A percentile compares a stretch with the other conserved stretches of the same genome.
These are phyloP conservation scores for Dendrocalamus latiflorus DNA, from an alignment of 202 grass and related monocot species.

Conservation along the genomic window DNA sequence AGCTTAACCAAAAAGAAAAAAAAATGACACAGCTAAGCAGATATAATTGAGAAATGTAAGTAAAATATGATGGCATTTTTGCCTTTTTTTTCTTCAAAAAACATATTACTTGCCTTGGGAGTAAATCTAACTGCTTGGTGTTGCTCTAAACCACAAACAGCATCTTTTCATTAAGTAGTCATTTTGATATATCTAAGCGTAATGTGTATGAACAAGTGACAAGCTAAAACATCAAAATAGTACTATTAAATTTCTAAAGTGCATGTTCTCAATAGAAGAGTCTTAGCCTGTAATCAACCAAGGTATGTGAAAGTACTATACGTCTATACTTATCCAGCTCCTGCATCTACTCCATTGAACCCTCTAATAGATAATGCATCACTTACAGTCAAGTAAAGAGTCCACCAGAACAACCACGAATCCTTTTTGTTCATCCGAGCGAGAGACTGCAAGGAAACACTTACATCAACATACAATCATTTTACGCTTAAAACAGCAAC, in stretches of 20 bases:
- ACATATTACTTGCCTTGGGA: not conserved
- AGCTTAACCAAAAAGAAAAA: not conserved
- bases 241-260: not conserved
- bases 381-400: slow-evolving; percentile 85
- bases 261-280: not conserved
- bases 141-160: not conserved
- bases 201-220: not conserved
- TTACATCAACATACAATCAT: not conserved
- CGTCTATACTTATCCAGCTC: not conserved
- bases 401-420: slow-evolving; percentile 98
- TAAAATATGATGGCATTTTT: not conserved
- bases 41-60: not conserved
- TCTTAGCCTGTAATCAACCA: not conserved
- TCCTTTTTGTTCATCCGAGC: slow-evolving; percentile 97
- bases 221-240: not conserved
- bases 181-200: not conserved
- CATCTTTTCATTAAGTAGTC: not conserved
- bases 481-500: not conserved
- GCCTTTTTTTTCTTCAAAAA: not conserved
- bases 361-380: not conserved
- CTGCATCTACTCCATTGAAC: not conserved
- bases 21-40: not conserved
- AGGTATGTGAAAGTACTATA: not conserved
- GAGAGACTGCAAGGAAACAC: slow-evolving; percentile 56
- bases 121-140: not conserved